A percentile compares a stretch with the other conserved stretches of the same genome.
These are phyloP conservation scores for Martiniozyma asiatica DNA, from an alignment of 1,139 yeast species.

Conservation along the genomic window DNA sequence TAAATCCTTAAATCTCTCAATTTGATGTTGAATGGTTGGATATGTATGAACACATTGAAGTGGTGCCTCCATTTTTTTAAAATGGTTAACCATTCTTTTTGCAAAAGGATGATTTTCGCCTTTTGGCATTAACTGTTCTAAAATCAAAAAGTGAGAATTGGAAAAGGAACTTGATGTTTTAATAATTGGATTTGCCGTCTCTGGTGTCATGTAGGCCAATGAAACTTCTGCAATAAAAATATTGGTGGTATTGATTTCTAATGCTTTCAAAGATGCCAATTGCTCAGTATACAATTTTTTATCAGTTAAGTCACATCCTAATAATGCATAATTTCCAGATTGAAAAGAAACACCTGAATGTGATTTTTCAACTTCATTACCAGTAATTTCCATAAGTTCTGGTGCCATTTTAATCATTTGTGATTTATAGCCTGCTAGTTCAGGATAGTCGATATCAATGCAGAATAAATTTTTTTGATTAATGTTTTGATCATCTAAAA, in stretches of 20 bases:
- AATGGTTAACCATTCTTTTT: slow-evolving; percentile 63
- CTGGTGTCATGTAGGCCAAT: slow-evolving; percentile 65
- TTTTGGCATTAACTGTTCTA: slow-evolving; percentile 65
- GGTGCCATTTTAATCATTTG: slow-evolving; percentile 36
- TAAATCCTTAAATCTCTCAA: slow-evolving; percentile 33
- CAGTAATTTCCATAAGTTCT: slow-evolving; percentile 38
- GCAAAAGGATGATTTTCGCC: slow-evolving; percentile 59
- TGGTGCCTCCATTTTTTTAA: slow-evolving; percentile 56
- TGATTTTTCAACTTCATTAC: slow-evolving; percentile 7
- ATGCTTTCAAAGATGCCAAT: slow-evolving; percentile 23
- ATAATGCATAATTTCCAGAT: slow-evolving; percentile 39
- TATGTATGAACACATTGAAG: slow-evolving; percentile 54
- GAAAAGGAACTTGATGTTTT: slow-evolving; percentile 34
- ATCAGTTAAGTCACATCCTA: slow-evolving; percentile 65
- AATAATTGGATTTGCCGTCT: slow-evolving; percentile 56
- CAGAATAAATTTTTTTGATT: slow-evolving; percentile 30
- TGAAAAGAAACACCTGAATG: slow-evolving; percentile 26
- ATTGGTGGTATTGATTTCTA: slow-evolving; percentile 26
- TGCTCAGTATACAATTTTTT: slow-evolving; percentile 28
- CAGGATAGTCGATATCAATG: slow-evolving; percentile 70
- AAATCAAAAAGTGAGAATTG: slow-evolving; percentile 48
- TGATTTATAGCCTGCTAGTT: slow-evolving; percentile 42
- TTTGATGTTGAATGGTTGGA: slow-evolving; percentile 40
- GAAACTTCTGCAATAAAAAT: slow-evolving; percentile 77
- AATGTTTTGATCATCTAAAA: slow-evolving; percentile 27